Evolutionary conservation across 768 basidiomycete species (phyloP).

Genomic region (Russula griseocarnosa): DNA sequence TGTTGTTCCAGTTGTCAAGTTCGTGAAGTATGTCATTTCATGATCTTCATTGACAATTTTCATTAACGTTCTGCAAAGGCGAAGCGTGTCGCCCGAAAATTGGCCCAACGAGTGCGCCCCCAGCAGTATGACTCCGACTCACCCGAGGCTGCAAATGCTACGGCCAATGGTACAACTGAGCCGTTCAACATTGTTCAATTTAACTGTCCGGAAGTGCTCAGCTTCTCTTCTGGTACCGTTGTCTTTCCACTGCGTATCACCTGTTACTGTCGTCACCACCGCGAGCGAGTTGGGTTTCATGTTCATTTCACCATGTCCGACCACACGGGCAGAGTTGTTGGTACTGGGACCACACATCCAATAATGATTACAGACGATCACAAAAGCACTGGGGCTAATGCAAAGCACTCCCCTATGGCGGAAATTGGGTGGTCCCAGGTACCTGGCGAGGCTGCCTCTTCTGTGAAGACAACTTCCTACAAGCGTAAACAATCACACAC

Average conservation of each 20-base stretch:
- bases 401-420: constrained; percentile 27
- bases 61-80: constrained; percentile 46
- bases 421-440: constrained; percentile 50
- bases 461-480: constrained; percentile 22
- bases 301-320: constrained; percentile 86
- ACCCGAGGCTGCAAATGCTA: constrained; percentile 42
- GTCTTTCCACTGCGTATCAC: constrained; percentile 93
- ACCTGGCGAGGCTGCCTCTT: constrained; percentile 11
- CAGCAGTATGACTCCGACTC: constrained; percentile 72
- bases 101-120: constrained; percentile 79
- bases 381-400: constrained; percentile 58
- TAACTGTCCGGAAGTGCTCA: constrained; percentile 87
- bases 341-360: constrained; percentile 75
- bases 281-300: constrained; percentile 93
- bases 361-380: constrained; percentile 99
- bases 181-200: constrained; percentile 89
- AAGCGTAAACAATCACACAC: constrained; percentile 50
- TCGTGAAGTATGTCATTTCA: constrained; percentile 60
- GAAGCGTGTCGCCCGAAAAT: constrained; percentile 84
- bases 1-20: constrained; percentile 86
- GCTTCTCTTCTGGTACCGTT: constrained; percentile 82
- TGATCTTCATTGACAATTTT: constrained; percentile 19
- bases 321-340: constrained; percentile 71
- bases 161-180: constrained; percentile 55
- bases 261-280: constrained; percentile 98